Percentiles rank a stretch among this genome's conserved stretches.
phyloP scores from a whole-genome alignment of 192 early-diverging fungal species.

The Coemansia sp. region DNA sequence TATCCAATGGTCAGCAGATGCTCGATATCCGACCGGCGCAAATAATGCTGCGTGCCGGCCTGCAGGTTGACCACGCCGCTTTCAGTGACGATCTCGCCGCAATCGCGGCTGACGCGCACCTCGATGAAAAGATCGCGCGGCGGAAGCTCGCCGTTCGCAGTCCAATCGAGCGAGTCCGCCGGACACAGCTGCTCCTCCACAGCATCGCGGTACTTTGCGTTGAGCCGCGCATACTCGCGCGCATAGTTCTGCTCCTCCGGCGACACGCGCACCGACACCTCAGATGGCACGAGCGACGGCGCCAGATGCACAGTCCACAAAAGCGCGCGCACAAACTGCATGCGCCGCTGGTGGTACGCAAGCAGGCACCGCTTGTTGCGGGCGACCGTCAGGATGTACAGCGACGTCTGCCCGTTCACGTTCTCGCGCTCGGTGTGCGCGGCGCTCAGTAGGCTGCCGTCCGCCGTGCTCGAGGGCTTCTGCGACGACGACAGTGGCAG shows the following conservation, averaged over 20 bases:
- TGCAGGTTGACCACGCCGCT: slow-evolving; percentile 75
- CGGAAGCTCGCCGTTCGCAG: slow-evolving; percentile 70
- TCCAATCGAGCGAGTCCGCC: slow-evolving; percentile 68
- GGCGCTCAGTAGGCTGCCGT: neutral
- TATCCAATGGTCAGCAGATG: slow-evolving; percentile 81
- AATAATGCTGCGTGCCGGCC: slow-evolving; percentile 80
- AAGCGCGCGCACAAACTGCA: slow-evolving; percentile 64
- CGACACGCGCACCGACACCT: slow-evolving; percentile 13
- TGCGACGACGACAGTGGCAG: neutral
- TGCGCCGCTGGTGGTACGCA: slow-evolving; percentile 78
- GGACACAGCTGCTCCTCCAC: slow-evolving; percentile 46
- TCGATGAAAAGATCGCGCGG: slow-evolving; percentile 92
- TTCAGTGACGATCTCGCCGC: slow-evolving; percentile 89
- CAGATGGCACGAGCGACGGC: slow-evolving; percentile 32
- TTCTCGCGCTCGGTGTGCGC: slow-evolving; percentile 22
- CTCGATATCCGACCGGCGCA: slow-evolving; percentile 86
- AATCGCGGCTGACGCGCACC: slow-evolving; percentile 82
- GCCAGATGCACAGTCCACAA: slow-evolving; percentile 53
- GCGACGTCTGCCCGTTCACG: slow-evolving; percentile 27
- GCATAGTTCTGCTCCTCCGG: slow-evolving; percentile 40
- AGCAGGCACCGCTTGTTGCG: slow-evolving; percentile 89
- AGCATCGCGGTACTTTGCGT: slow-evolving; percentile 60
- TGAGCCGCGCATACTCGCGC: slow-evolving; percentile 62
- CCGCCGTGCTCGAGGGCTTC: neutral
- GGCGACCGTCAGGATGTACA: slow-evolving; percentile 51